Conservation (phyloP, 2,329 filamentous ascomycete species). For the Aureobasidium sp. region DNA sequence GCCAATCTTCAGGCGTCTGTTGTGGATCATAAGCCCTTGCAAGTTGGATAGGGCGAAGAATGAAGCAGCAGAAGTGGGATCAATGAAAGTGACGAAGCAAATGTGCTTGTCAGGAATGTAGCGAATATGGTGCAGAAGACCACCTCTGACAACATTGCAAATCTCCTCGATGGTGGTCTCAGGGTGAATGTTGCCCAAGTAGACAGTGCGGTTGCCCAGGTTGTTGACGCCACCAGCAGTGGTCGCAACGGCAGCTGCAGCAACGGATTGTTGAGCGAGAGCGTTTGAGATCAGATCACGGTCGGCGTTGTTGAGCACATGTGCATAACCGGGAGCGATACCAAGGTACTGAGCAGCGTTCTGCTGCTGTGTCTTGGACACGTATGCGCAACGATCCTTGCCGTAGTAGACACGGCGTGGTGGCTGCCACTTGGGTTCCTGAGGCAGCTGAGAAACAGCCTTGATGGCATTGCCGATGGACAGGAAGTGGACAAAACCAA, state of each 20-base stretch:
- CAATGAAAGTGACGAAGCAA: slow-evolving; percentile 99
- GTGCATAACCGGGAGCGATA: slow-evolving; percentile 91
- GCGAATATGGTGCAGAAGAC: slow-evolving; percentile 92
- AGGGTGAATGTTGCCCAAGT: slow-evolving; percentile 96
- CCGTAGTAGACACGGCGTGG: slow-evolving; percentile 96
- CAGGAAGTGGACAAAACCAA: slow-evolving; percentile 94
- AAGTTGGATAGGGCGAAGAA: slow-evolving; percentile 98
- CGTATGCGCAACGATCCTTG: slow-evolving; percentile 96
- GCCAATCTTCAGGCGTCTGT: slow-evolving; percentile 92
- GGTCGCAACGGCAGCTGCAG: slow-evolving; percentile 90
- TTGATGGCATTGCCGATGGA: slow-evolving; percentile 98
- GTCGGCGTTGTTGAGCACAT: slow-evolving; percentile 92
- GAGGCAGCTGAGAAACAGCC: slow-evolving; percentile 89
- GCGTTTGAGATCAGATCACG: slow-evolving; percentile 95
- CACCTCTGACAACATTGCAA: slow-evolving; percentile 95
- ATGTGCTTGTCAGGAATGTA: slow-evolving; percentile 99
- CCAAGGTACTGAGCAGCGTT: slow-evolving; percentile 97
- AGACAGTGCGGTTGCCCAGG: slow-evolving; percentile 93
- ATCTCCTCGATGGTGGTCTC: slow-evolving; percentile 99
- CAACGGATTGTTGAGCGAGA: slow-evolving; percentile 93
- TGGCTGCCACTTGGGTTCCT: slow-evolving; percentile 94
- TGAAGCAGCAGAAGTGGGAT: slow-evolving; percentile 91
- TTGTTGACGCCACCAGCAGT: slow-evolving; percentile 97
- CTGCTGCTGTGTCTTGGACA: slow-evolving; percentile 99
- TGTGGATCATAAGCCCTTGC: slow-evolving; percentile 98